Base-by-base conservation (phyloP, 2,329 filamentous ascomycete species). In the Incumbomyces delicatus region DNA sequence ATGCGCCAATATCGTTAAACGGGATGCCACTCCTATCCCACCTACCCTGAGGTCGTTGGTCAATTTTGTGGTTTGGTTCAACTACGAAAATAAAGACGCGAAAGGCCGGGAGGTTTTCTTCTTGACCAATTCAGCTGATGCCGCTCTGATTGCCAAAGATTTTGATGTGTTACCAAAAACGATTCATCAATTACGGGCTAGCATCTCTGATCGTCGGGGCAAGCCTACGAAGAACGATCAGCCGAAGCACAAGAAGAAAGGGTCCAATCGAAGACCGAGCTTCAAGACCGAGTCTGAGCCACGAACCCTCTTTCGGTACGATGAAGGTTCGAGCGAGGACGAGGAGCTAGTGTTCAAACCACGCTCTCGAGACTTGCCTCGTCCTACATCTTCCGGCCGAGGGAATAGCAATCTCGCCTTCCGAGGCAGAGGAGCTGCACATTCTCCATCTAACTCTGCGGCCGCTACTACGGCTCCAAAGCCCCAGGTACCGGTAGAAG, bases 131-230 rank as follows among this genome's bases (percentile, higher is more conserved):
- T 71, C 71, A 42, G 66, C 70, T 42, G 65, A 63, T 11, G 57
- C 58, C 38, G 68, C 64, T 5, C 66, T 69, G 50, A 52, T 62
- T 1, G 68, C 68, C 4, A 68, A 69, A 51, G 71, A 70, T 46
- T 71, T 71, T 49, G 67, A 67, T 8, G 66, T 72, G 36, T 62
- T 61, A 1, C 66, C 68, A 22, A 71, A 71, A 56, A 72, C 69
- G 47, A 69, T 71, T 48, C 66, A 70, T 44, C 69, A 72, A 50
- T 53, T 72, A 41, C 67, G 69, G 31, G 70, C 66, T 12, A 65
- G 67, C 17, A 69, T 72, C 47, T 66, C 69, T 50, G 68, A 71
- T 52, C 61, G 65, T 20, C 67, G 70, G 46, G 13, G 13, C 13
- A 17, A 30, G 17, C 65, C 62, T 54, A 69, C 69, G 49, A 67